phyloP scores from a whole-genome alignment of 2,329 filamentous ascomycete genomes.

The Anthostomella pinea region DNA sequence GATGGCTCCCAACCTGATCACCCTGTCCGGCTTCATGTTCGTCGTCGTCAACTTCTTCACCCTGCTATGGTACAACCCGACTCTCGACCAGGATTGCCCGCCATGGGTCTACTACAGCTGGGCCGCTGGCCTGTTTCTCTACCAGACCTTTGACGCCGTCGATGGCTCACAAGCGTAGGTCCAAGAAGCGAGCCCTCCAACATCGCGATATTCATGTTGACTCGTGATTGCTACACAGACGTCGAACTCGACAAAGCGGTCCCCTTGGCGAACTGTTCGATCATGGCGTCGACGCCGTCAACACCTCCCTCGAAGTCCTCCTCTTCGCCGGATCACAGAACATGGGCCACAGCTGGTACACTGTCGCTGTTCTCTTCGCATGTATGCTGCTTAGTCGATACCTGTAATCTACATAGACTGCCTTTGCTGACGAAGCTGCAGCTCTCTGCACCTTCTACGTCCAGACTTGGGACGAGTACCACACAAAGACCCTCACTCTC shows the following conservation, averaged over 20 bases:
- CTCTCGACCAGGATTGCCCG: constrained; percentile 88
- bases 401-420: no score
- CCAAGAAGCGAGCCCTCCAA: no score
- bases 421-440: constrained; percentile 35
- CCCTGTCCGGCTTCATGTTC: constrained; percentile 85
- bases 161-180: constrained; percentile 88
- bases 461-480: constrained; percentile 99
- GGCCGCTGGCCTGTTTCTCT: constrained; percentile 86
- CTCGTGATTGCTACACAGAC: constrained; percentile 42
- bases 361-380: constrained; percentile 77
- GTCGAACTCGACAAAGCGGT: constrained; percentile 87
- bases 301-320: constrained; percentile 89
- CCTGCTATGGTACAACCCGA: constrained; percentile 94
- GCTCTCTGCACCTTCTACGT: constrained; percentile 95
- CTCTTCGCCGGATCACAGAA: constrained; percentile 93
- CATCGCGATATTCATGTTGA: no score
- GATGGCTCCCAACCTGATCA: constrained; percentile 91
- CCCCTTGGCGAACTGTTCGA: constrained; percentile 96
- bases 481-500: constrained; percentile 91
- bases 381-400: constrained; percentile 57
- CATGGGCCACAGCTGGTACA: constrained; percentile 88
- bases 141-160: constrained; percentile 97
- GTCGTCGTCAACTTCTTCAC: constrained; percentile 87
- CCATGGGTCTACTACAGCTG: constrained; percentile 93
- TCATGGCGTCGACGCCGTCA: constrained; percentile 94